Evolutionary conservation across 2,329 filamentous ascomycete species (phyloP), one percentile per base, ranked within the genome.

Genomic region (Claviceps sp.): DNA sequence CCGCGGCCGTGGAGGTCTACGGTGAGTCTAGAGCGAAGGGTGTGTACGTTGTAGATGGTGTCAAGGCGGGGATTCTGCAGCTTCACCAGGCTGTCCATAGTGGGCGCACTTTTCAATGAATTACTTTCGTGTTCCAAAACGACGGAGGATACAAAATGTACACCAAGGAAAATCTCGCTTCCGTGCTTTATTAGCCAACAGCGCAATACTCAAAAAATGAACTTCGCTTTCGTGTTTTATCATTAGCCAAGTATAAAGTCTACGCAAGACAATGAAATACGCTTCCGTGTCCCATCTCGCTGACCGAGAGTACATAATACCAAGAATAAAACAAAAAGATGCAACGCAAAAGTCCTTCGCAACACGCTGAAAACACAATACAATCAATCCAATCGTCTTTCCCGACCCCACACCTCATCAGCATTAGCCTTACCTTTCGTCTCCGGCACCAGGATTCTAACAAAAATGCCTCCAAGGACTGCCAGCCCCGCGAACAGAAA

Each of bases 341-440:
- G 11, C 5, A 34, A 37, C 47, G 47, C 47, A 17, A 43, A 11
- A 49, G 5, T 19, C 37, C 11, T 16, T 40, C 13, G 1, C n/a
- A 30, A 50, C 44, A 47, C 8, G 4, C 42, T 16, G 16, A 24
- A 41, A 47, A 44, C 13, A 17, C 13, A 26, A 48, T 45, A 39
- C 26, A 5, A 30, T 66, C 60, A 81, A 56, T 80, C 77, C 48
- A 75, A 60, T 2, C 76, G 72, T 54, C 77, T 71, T 43, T 72
- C 73, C 53, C 87, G 74, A 1, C 87, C 87, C 90, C 90, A 96
- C n/a, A 95, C 89, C 64, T 95, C 90, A 61, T 95, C 88, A 0
- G 79, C 82, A 61, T 85, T 84, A 62, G 79, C 82, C 75, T 88
- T 95, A 2, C 88, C 90, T 61, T 82, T 88, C 0, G 90, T 95